phyloP scores from a whole-genome alignment of 148 eudicot species.

The Amaranthus hypochondriacus region DNA sequence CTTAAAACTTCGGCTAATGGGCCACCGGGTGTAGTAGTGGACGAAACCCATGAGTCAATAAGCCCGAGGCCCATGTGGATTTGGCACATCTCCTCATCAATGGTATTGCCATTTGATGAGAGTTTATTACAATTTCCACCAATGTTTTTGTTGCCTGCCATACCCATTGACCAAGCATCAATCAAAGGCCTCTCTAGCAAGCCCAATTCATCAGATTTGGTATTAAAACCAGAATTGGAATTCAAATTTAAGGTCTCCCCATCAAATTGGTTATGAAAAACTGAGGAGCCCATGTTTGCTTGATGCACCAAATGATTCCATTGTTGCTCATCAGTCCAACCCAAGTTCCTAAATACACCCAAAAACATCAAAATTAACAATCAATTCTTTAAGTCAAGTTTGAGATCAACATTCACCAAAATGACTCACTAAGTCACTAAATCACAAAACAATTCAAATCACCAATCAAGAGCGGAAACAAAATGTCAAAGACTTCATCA shows the following conservation, averaged over 20 bases:
- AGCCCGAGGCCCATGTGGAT: slow-evolving; percentile 39
- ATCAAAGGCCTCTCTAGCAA: slow-evolving; percentile 35
- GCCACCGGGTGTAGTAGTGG: slow-evolving; percentile 50
- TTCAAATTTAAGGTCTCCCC: slow-evolving; percentile 32
- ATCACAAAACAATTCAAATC: neutral
- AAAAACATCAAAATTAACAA: slow-evolving; percentile 1
- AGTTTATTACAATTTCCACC: slow-evolving; percentile 5
- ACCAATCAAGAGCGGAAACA: no score
- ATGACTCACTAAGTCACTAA: neutral
- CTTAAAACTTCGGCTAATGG: slow-evolving; percentile 72
- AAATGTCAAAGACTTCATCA: no score
- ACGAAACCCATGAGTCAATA: slow-evolving; percentile 34
- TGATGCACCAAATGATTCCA: slow-evolving; percentile 38
- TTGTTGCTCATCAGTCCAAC: slow-evolving; percentile 48
- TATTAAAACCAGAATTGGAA: slow-evolving; percentile 24
- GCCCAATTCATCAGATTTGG: slow-evolving; percentile 21
- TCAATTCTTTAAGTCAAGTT: neutral
- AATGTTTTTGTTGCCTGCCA: slow-evolving; percentile 15
- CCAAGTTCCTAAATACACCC: slow-evolving; percentile 38
- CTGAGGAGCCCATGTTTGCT: slow-evolving; percentile 21
- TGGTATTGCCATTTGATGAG: slow-evolving; percentile 34
- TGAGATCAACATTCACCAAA: no score
- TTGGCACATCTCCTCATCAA: slow-evolving; percentile 37
- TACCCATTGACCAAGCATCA: slow-evolving; percentile 56
- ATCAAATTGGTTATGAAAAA: slow-evolving; percentile 30